A percentile compares a stretch with the other conserved stretches of the same genome.
phyloP scores from a whole-genome alignment of 495 filamentous ascomycete species.

The Halenospora varia region DNA sequence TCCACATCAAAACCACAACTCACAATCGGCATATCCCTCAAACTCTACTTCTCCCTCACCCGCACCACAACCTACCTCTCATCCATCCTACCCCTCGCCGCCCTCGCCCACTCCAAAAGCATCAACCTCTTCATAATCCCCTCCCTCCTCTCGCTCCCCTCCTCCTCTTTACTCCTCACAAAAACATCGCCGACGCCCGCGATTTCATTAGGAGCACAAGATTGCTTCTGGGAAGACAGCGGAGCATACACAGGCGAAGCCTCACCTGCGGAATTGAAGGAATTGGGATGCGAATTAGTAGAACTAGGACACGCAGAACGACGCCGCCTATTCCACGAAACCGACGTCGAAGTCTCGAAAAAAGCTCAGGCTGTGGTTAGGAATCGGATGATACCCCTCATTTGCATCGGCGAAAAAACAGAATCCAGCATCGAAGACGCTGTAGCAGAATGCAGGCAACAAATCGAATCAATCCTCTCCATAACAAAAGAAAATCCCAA shows the following conservation, averaged over 20 bases:
- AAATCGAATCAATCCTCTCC: slow-evolving; percentile 57
- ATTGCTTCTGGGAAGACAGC: slow-evolving; percentile 59
- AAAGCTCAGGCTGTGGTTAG: slow-evolving; percentile 64
- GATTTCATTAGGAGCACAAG: slow-evolving; percentile 70
- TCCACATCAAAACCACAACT: slow-evolving; percentile 44
- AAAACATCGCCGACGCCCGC: slow-evolving; percentile 18
- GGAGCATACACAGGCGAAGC: slow-evolving; percentile 78
- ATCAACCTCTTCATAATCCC: slow-evolving; percentile 67
- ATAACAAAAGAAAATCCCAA: slow-evolving; percentile 43
- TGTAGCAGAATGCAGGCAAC: slow-evolving; percentile 57
- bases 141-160: slow-evolving; percentile 64
- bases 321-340: slow-evolving; percentile 64
- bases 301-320: slow-evolving; percentile 82
- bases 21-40: slow-evolving; percentile 73
- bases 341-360: slow-evolving; percentile 53
- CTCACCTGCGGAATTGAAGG: slow-evolving; percentile 58
- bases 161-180: slow-evolving; percentile 28
- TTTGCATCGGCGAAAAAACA: slow-evolving; percentile 71
- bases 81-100: slow-evolving; percentile 30
- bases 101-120: slow-evolving; percentile 28
- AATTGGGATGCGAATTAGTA: slow-evolving; percentile 64
- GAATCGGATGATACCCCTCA: slow-evolving; percentile 69
- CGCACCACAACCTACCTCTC: slow-evolving; percentile 59
- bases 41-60: slow-evolving; percentile 77
- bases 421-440: slow-evolving; percentile 50